A percentile compares a stretch with the other conserved stretches of the same genome.
phyloP scores from a whole-genome alignment of 2,329 filamentous ascomycete genomes.

The Fusarium pseudoanthophilum region DNA sequence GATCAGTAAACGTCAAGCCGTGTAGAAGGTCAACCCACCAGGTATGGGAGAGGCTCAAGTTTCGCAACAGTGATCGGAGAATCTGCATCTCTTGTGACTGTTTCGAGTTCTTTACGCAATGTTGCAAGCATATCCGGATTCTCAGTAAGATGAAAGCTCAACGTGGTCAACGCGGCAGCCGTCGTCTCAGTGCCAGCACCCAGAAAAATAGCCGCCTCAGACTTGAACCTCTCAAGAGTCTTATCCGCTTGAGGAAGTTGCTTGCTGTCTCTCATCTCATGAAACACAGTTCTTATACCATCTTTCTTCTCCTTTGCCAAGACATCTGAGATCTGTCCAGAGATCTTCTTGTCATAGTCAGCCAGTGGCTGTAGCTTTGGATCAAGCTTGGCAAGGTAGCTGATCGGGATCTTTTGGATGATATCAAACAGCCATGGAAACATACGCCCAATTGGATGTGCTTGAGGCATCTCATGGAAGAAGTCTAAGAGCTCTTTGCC shows the following conservation, averaged over 20 bases:
- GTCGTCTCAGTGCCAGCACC: neutral
- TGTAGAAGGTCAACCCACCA: neutral
- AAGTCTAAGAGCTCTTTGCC: conserved; percentile 1
- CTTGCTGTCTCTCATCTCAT: conserved; percentile 9
- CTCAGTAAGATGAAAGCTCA: neutral
- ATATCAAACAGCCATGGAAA: conserved; percentile 1
- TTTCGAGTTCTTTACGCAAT: neutral
- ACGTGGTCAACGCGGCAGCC: neutral
- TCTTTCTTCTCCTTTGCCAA: neutral
- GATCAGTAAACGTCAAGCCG: neutral
- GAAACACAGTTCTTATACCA: neutral
- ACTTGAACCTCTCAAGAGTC: conserved; percentile 2
- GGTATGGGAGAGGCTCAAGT: neutral
- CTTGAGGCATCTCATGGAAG: conserved; percentile 9
- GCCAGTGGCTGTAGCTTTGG: neutral
- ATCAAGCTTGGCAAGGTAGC: neutral
- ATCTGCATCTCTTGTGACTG: neutral
- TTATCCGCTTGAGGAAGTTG: neutral
- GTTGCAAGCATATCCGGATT: neutral
- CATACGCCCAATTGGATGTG: neutral
- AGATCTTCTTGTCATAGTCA: neutral
- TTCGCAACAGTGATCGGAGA: neutral
- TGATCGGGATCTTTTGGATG: neutral
- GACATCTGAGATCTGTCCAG: neutral
- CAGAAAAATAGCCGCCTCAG: neutral